These are phyloP conservation scores for Lichtheimia ramosa DNA, from an alignment of 371 early-diverging fungal genomes.

Conservation along the genomic window DNA sequence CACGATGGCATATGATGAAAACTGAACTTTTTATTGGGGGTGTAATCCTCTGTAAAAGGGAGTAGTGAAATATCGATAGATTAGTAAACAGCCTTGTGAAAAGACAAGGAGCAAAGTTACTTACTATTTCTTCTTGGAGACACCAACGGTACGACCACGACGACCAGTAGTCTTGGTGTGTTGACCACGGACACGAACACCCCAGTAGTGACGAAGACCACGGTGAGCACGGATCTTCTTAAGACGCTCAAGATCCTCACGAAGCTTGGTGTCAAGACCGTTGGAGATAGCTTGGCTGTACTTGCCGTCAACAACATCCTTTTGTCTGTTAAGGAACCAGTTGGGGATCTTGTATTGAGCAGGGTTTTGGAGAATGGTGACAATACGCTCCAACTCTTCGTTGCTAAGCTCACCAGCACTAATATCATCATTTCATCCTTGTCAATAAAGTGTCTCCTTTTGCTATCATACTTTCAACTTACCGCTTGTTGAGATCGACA, in stretches of 20 bases:
- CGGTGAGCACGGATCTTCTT: slow-evolving; percentile 96
- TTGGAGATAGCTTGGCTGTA: slow-evolving; percentile 94
- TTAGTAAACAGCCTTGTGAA: too few relatives aligned
- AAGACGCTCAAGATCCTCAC: slow-evolving; percentile 95
- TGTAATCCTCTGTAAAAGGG: too few relatives aligned
- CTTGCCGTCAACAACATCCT: slow-evolving; percentile 94
- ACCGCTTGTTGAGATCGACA: slow-evolving; percentile 93
- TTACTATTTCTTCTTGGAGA: slow-evolving; percentile 93
- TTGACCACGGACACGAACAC: slow-evolving; percentile 94
- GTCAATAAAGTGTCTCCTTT: not conserved
- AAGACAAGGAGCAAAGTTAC: too few relatives aligned
- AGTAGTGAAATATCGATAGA: too few relatives aligned
- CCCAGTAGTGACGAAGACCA: slow-evolving; percentile 97
- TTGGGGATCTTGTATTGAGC: slow-evolving; percentile 96
- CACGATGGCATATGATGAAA: too few relatives aligned
- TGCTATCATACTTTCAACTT: slow-evolving; percentile 36
- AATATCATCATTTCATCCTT: not conserved
- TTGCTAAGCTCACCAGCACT: slow-evolving; percentile 96
- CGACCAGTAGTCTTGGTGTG: slow-evolving; percentile 99
- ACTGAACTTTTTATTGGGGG: too few relatives aligned
- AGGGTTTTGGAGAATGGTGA: slow-evolving; percentile 91
- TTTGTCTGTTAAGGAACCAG: slow-evolving; percentile 99
- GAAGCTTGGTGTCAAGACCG: slow-evolving; percentile 92
- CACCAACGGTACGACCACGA: slow-evolving; percentile 89
- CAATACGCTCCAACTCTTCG: slow-evolving; percentile 91